phyloP scores from a whole-genome alignment of 1,284 basidiomycete genomes.

The Apiotrichum akiyoshidainum region DNA sequence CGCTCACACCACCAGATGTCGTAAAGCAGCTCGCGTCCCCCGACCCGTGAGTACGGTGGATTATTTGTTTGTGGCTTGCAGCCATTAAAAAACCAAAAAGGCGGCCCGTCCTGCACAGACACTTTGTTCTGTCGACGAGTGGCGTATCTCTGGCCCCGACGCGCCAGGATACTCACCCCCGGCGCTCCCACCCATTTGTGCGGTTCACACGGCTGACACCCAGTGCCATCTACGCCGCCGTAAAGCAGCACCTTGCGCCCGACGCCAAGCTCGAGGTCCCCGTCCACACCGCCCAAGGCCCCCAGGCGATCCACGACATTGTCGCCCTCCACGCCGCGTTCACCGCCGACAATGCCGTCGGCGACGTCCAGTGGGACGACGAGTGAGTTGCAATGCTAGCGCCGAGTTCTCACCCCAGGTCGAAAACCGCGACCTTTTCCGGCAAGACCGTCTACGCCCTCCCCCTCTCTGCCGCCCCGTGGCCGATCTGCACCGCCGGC shows the following conservation, averaged over 20 bases:
- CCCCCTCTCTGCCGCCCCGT: constrained; percentile 18
- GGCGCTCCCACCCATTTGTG: too few species aligned
- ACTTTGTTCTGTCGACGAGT: too few species aligned
- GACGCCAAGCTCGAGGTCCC: constrained; percentile 27
- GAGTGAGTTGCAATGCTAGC: constrained; percentile 22
- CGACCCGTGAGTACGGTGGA: constrained; percentile 31
- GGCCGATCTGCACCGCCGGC: constrained; percentile 12
- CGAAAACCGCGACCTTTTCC: constrained; percentile 26
- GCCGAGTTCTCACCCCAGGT: constrained; percentile 11
- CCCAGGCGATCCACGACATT: constrained; percentile 35
- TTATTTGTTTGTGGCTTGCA: too few species aligned
- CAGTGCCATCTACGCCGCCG: constrained; percentile 23
- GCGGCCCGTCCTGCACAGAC: too few species aligned
- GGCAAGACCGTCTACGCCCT: constrained; percentile 25
- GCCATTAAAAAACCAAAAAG: too few species aligned
- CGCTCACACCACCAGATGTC: constrained; percentile 16
- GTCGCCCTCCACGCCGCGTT: constrained; percentile 23
- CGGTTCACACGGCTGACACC: neutral
- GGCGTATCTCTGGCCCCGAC: neutral
- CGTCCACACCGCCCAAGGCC: constrained; percentile 24
- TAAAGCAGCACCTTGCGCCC: constrained; percentile 38
- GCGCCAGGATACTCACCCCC: neutral
- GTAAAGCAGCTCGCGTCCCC: constrained; percentile 30
- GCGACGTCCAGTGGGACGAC: constrained; percentile 34
- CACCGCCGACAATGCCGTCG: constrained; percentile 22